phyloP scores from a whole-genome alignment of 371 early-diverging fungal species.

The Rhizomucor pusillus region DNA sequence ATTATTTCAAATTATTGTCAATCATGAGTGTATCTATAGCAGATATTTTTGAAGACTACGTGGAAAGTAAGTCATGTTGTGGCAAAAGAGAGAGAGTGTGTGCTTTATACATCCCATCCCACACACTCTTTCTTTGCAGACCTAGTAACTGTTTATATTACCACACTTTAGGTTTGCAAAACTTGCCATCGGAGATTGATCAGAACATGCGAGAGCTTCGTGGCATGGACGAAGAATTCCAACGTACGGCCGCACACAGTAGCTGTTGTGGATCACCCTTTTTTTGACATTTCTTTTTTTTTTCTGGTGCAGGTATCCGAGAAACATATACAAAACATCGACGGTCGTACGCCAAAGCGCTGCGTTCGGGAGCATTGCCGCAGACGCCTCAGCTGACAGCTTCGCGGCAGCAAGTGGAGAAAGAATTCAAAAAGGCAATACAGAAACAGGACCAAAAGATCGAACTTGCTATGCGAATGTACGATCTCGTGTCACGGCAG shows the following conservation, averaged over 20 bases:
- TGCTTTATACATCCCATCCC: not conserved
- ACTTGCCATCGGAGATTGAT: constrained; percentile 50
- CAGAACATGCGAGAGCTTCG: constrained; percentile 55
- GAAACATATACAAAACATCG: constrained; percentile 29
- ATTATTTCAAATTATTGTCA: not conserved
- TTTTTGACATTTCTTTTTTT: not conserved
- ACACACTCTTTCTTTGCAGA: not conserved
- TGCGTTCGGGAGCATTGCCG: constrained; percentile 9
- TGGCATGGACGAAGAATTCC: constrained; percentile 54
- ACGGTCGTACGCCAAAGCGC: constrained; percentile 21
- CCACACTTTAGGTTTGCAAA: constrained; percentile 34
- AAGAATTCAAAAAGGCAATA: constrained; percentile 43
- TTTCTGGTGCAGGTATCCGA: constrained; percentile 12
- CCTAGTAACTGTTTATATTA: not conserved
- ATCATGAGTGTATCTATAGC: constrained; percentile 44
- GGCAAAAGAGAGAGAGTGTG: not conserved
- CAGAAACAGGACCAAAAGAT: constrained; percentile 54
- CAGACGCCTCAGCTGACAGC: constrained; percentile 14
- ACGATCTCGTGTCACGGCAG: constrained; percentile 45
- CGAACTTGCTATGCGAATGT: constrained; percentile 46
- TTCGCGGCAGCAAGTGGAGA: constrained; percentile 34
- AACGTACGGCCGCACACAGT: constrained; percentile 27
- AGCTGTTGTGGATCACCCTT: not conserved
- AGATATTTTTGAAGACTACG: constrained; percentile 52
- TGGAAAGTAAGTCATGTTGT: constrained; percentile 36